Percentiles rank a stretch among this genome's conserved stretches.
Conservation (phyloP, 495 filamentous ascomycete species). For the Patellaria atrata region DNA sequence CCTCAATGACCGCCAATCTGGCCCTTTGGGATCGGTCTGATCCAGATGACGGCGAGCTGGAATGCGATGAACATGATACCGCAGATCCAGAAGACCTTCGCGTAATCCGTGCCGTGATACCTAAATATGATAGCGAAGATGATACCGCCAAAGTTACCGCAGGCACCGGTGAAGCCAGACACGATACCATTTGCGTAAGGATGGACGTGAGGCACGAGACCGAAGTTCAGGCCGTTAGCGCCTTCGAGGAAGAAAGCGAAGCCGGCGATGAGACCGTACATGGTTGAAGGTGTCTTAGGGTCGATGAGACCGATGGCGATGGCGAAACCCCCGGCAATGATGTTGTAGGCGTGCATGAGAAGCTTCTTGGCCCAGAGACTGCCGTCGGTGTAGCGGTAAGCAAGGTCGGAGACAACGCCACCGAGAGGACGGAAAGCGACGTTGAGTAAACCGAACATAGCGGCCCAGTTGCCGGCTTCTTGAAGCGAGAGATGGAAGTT, state of each 20-base stretch:
- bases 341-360: constrained; percentile 23
- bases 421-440: constrained; percentile 24
- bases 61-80: constrained; percentile 24
- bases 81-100: constrained; percentile 25
- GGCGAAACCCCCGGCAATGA: constrained; percentile 24
- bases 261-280: constrained; percentile 23
- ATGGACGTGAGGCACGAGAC: constrained; percentile 27
- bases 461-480: constrained; percentile 25
- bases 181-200: constrained; percentile 28
- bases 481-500: constrained; percentile 24
- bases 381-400: constrained; percentile 16
- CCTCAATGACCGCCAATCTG: constrained; percentile 26
- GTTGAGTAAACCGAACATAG: constrained; percentile 30
- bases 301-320: constrained; percentile 22
- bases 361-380: constrained; percentile 28
- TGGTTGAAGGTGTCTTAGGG: constrained; percentile 15
- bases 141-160: constrained; percentile 28
- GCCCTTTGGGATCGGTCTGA: constrained; percentile 26
- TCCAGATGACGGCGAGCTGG: constrained; percentile 24
- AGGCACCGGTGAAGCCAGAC: constrained; percentile 26
- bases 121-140: constrained; percentile 29
- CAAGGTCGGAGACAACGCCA: constrained; percentile 23
- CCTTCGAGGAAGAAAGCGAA: constrained; percentile 28
- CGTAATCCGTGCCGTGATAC: constrained; percentile 23
- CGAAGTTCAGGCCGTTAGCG: constrained; percentile 26